A percentile compares a stretch with the other conserved stretches of the same genome.
These are phyloP conservation scores for Trematosphaeria pertusa DNA, from an alignment of 2,329 filamentous ascomycete species.

Conservation along the genomic window DNA sequence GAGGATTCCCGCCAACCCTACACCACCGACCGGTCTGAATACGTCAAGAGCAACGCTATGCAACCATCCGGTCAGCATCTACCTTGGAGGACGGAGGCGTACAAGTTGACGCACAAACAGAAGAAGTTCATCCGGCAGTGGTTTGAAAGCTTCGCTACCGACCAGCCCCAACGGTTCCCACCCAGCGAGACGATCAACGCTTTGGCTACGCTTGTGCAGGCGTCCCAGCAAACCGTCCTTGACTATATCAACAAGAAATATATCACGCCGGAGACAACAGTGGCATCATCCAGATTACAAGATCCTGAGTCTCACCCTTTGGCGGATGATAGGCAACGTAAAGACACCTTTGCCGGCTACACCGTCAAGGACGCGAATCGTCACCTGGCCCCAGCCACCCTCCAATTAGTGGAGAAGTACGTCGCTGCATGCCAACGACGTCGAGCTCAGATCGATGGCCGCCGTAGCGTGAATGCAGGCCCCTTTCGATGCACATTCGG, in stretches of 20 bases:
- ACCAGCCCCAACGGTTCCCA: background rate
- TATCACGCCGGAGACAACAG: background rate
- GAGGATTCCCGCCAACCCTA: background rate
- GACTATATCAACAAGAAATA: constrained; percentile 23
- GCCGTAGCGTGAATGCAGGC: constrained; percentile 29
- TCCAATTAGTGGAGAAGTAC: constrained; percentile 26
- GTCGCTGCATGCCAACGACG: constrained; percentile 21
- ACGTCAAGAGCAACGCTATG: no score
- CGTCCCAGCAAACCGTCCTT: constrained; percentile 14
- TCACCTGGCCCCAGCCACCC: constrained; percentile 19
- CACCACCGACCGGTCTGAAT: no score
- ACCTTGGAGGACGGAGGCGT: background rate
- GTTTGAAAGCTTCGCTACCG: constrained; percentile 16
- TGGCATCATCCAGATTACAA: background rate
- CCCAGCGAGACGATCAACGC: constrained; percentile 16
- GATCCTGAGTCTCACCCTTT: background rate
- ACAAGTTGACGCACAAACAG: constrained; percentile 18
- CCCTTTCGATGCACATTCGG: constrained; percentile 30
- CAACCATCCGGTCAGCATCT: background rate
- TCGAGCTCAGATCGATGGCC: constrained; percentile 27
- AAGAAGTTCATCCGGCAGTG: constrained; percentile 22
- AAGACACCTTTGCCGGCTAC: constrained; percentile 7
- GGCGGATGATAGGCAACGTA: background rate
- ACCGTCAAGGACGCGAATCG: constrained; percentile 16
- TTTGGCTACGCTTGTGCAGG: constrained; percentile 21